Percentiles rank a stretch among this genome's conserved stretches.
Evolutionary conservation across 1,284 basidiomycete genomes (phyloP).

Genomic region (Erythrobasidium hasegawianum): DNA sequence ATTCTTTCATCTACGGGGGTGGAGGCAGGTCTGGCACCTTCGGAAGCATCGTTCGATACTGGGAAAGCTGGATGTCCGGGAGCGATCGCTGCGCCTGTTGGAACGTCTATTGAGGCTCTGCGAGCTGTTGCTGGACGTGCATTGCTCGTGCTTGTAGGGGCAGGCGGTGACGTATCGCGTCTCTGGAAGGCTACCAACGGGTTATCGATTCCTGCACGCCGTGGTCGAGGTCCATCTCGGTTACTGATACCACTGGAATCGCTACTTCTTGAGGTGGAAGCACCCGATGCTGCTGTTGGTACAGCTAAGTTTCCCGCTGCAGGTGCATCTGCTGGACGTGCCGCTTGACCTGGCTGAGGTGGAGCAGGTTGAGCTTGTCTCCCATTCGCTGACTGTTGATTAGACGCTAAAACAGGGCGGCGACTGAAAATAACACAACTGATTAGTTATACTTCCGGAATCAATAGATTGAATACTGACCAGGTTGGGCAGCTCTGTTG

Average conservation of each 20-base stretch:
- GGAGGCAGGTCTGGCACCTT: neutral
- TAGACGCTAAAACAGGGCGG: conserved; percentile 9
- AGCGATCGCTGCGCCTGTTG: neutral
- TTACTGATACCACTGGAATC: neutral
- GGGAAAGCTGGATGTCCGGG: neutral
- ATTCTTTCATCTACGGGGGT: neutral
- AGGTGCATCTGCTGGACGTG: neutral
- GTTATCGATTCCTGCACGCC: conserved; percentile 25
- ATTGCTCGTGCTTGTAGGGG: neutral
- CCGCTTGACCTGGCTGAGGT: conserved; percentile 7
- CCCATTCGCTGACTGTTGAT: neutral
- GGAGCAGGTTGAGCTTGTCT: conserved; percentile 9
- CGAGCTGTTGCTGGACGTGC: neutral
- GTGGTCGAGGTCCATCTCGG: neutral
- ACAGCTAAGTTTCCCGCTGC: neutral
- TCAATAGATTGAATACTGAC: conserved; percentile 53
- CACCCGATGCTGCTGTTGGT: neutral
- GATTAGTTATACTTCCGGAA: neutral
- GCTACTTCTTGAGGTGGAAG: neutral
- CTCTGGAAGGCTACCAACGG: conserved; percentile 28
- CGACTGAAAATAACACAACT: conserved; percentile 13
- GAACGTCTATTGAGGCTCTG: neutral
- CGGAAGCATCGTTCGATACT: neutral
- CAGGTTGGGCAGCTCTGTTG: conserved; percentile 92
- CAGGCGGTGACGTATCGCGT: conserved; percentile 4